Percentiles rank a stretch among this genome's conserved stretches.
phyloP scores from a whole-genome alignment of 208 protist genomes.

The Crithidia thermophila region DNA sequence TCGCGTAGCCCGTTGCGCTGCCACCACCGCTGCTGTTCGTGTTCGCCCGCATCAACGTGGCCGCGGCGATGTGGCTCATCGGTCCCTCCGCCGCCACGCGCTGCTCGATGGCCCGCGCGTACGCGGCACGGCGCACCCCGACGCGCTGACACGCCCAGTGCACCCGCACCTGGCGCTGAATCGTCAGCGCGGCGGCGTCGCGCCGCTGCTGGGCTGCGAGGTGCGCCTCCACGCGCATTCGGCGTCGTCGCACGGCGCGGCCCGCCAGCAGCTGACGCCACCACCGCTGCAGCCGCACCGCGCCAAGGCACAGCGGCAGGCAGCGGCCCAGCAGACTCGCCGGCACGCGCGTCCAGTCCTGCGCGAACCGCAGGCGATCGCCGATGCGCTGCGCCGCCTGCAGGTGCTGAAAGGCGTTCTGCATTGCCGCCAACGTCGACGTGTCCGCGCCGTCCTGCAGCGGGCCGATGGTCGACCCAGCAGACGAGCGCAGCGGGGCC shows the following conservation, averaged over 20 bases:
- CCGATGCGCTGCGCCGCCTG: conserved; percentile 19
- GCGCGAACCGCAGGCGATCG: background rate
- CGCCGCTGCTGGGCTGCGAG: conserved; percentile 6
- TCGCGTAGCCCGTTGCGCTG: too few relatives aligned
- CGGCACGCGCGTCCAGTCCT: conserved; percentile 18
- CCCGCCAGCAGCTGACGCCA: conserved; percentile 38
- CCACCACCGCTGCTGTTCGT: background rate
- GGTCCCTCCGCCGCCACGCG: conserved; percentile 30
- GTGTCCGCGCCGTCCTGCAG: background rate
- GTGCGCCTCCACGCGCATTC: background rate
- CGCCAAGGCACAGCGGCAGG: conserved; percentile 37
- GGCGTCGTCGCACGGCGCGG: conserved; percentile 2
- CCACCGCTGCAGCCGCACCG: conserved; percentile 44
- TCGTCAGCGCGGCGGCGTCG: conserved; percentile 30
- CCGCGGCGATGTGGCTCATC: background rate
- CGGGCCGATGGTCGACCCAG: background rate
- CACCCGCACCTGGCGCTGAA: conserved; percentile 42
- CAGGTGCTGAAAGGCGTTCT: conserved; percentile 4
- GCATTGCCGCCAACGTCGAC: background rate
- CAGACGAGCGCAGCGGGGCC: background rate
- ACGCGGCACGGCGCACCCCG: conserved; percentile 2
- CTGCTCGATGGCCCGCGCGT: conserved; percentile 13
- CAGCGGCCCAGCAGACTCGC: conserved; percentile 21
- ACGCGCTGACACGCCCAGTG: conserved; percentile 19
- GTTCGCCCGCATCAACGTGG: background rate